Evolutionary conservation across 352 stramenopile genomes (phyloP).

Genomic region (Phytophthora tubulina): DNA sequence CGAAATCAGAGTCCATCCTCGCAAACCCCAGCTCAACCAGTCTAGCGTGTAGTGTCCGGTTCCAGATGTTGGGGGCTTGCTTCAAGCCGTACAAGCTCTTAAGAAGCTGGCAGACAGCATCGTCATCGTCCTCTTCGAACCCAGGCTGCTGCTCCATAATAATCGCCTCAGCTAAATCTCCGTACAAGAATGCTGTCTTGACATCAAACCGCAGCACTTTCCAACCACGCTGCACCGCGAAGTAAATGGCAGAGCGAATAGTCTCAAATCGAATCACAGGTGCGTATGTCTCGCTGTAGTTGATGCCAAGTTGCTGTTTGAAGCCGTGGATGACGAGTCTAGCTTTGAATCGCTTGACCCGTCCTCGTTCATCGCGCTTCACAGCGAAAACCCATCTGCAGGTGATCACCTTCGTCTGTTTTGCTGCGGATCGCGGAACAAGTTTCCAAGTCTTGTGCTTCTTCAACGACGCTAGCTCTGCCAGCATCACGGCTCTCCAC

Average conservation of each 20-base stretch:
- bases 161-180: constrained; percentile 4
- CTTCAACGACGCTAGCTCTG: constrained; percentile 1
- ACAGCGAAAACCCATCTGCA: constrained; percentile 10
- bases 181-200: constrained; percentile 26
- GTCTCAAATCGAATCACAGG: constrained; percentile 28
- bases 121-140: not conserved
- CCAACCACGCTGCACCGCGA: constrained; percentile 12
- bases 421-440: not conserved
- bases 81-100: constrained; percentile 18
- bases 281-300: constrained; percentile 28
- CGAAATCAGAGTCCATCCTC: constrained; percentile 8
- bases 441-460: constrained; percentile 12
- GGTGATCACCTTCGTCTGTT: constrained; percentile 7
- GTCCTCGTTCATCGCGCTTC: constrained; percentile 25
- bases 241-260: constrained; percentile 4
- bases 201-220: constrained; percentile 15
- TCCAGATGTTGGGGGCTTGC: constrained; percentile 26
- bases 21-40: too few species aligned
- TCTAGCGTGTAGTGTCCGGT: not conserved
- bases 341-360: not conserved
- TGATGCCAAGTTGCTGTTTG: constrained; percentile 23
- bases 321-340: constrained; percentile 20
- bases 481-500: constrained; percentile 8
- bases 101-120: constrained; percentile 1
- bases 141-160: constrained; percentile 25